Evolutionary conservation across 202 grass and related monocot species (phyloP).

Genomic region (Elaeis oleifera): DNA sequence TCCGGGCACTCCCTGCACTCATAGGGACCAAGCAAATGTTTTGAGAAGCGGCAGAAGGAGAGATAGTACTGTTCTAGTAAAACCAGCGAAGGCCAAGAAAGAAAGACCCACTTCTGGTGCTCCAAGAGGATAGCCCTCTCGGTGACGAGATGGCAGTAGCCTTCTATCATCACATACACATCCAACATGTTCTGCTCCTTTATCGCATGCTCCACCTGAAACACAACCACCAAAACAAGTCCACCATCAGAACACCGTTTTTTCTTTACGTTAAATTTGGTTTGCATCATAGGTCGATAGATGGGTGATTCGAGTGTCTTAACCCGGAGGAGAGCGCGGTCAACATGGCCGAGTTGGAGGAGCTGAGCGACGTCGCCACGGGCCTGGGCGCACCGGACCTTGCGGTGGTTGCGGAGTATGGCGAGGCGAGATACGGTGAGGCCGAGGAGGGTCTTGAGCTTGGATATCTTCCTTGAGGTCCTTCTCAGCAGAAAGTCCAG

Average conservation of each 20-base stretch:
- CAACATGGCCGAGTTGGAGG: conserved; percentile 52
- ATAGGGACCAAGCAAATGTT: not conserved
- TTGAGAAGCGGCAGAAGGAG: too few relatives aligned
- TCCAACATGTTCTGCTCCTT: conserved; percentile 71
- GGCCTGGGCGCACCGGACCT: conserved; percentile 50
- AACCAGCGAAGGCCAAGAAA: not conserved
- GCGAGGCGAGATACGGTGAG: conserved; percentile 39
- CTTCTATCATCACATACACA: conserved; percentile 38
- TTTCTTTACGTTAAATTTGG: too few relatives aligned
- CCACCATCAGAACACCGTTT: too few relatives aligned
- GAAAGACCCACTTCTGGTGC: conserved; percentile 26
- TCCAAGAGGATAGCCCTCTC: conserved; percentile 53
- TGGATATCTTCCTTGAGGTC: conserved; percentile 53
- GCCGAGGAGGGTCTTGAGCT: conserved; percentile 42
- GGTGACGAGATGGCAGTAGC: conserved; percentile 49
- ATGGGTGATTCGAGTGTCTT: too few relatives aligned
- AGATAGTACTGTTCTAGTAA: not conserved
- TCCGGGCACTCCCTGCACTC: conserved; percentile 52
- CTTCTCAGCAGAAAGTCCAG: conserved; percentile 68
- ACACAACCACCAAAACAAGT: not conserved
- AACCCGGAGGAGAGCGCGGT: conserved; percentile 75
- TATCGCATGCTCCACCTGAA: conserved; percentile 74
- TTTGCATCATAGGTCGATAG: too few relatives aligned
- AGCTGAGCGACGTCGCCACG: conserved; percentile 73
- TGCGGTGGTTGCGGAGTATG: conserved; percentile 53